Conservation (phyloP, 257 asterid genomes). For the Solanum virginianum region DNA sequence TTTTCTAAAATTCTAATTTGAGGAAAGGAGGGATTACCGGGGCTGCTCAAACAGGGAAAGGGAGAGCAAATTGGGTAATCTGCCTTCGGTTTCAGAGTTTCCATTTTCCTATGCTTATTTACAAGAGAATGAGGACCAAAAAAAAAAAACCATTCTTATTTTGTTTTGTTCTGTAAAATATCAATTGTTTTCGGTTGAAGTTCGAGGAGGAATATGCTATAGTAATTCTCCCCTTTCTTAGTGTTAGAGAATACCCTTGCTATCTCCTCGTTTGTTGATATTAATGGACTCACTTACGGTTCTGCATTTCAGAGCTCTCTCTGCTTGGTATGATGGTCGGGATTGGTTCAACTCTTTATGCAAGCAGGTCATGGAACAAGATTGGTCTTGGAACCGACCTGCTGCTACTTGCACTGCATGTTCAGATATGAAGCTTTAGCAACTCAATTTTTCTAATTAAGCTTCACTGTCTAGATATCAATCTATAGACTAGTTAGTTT, state of each 20-base stretch:
- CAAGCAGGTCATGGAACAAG: constrained; percentile 93
- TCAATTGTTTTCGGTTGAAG: not conserved
- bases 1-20: not conserved
- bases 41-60: not conserved
- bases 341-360: constrained; percentile 79
- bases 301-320: constrained; percentile 47
- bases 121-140: not conserved
- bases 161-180: not conserved
- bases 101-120: not conserved
- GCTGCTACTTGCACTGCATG: too few species aligned
- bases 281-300: not conserved
- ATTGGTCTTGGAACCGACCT: constrained; percentile 99
- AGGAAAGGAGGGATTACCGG: not conserved
- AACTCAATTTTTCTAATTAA: too few species aligned
- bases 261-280: not conserved
- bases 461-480: too few species aligned
- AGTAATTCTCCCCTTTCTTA: not conserved
- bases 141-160: not conserved
- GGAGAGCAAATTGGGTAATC: not conserved
- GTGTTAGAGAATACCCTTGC: not conserved
- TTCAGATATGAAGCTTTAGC: too few species aligned
- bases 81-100: not conserved
- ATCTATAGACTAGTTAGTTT: constrained; percentile 1
- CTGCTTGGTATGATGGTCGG: constrained; percentile 77
- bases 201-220: not conserved